Percentiles rank a stretch among this genome's conserved stretches.
These are phyloP conservation scores for Rhodotorula babjevae DNA, from an alignment of 768 basidiomycete species.

Conservation along the genomic window DNA sequence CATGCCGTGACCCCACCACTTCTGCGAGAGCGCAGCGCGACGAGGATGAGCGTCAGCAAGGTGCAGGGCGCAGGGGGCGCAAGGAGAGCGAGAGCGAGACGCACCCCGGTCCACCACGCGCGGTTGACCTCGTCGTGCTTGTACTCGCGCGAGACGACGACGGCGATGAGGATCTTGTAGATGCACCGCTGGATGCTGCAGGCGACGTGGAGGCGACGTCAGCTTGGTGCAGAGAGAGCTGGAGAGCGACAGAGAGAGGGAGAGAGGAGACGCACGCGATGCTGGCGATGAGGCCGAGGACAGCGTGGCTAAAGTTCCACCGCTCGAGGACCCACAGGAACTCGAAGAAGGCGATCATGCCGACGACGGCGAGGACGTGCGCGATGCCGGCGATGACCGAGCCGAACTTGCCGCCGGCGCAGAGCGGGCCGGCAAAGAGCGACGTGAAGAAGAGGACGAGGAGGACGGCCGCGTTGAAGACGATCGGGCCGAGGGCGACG, in stretches of 20 bases:
- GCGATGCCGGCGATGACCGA: constrained; percentile 87
- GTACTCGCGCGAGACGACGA: constrained; percentile 94
- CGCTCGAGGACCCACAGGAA: constrained; percentile 94
- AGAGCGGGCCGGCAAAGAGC: constrained; percentile 75
- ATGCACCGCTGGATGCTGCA: constrained; percentile 73
- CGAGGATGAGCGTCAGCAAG: not conserved
- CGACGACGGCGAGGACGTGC: constrained; percentile 72
- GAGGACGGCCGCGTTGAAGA: constrained; percentile 86
- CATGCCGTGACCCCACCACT: constrained; percentile 90
- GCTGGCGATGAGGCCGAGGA: constrained; percentile 84
- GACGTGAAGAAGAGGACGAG: constrained; percentile 84
- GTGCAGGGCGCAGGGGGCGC: not conserved
- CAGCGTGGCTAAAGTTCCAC: constrained; percentile 87
- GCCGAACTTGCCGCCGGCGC: constrained; percentile 76
- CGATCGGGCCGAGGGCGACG: constrained; percentile 87
- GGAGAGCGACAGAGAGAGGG: too few relatives aligned
- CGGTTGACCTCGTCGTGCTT: constrained; percentile 98
- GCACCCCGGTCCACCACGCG: constrained; percentile 94
- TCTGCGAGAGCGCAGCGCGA: not conserved
- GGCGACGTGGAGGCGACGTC: not conserved
- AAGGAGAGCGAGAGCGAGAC: not conserved
- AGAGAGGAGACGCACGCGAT: constrained; percentile 53
- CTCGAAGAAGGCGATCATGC: constrained; percentile 89
- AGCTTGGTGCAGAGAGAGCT: too few relatives aligned
- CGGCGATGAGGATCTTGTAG: constrained; percentile 87